Evolutionary conservation across 805 yeast genomes (phyloP).

Genomic region (Vanderwaltozyma tropicalis): DNA sequence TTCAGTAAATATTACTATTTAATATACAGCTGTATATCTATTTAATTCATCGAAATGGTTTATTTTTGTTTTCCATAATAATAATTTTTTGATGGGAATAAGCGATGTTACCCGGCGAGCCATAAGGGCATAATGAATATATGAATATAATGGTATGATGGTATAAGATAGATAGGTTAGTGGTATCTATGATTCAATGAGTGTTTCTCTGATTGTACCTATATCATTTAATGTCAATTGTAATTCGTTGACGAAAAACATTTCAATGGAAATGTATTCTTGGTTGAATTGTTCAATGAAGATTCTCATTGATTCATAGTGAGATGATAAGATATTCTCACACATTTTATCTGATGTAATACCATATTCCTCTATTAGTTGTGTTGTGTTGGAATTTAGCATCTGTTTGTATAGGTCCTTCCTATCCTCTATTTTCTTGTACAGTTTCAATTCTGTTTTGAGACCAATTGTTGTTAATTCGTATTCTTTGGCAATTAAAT

Average conservation of each 20-base stretch:
- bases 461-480: constrained; percentile 64
- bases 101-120: no score
- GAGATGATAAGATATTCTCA: constrained; percentile 48
- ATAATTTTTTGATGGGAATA: no score
- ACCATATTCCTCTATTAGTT: constrained; percentile 19
- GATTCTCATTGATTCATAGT: constrained; percentile 60
- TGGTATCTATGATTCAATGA: constrained; percentile 13
- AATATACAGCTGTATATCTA: no score
- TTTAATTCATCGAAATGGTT: no score
- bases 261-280: constrained; percentile 45
- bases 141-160: no score
- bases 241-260: constrained; percentile 36
- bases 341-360: constrained; percentile 39
- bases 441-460: constrained; percentile 31
- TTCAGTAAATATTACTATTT: no score
- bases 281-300: constrained; percentile 44
- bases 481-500: constrained; percentile 62
- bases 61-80: no score
- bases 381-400: constrained; percentile 18
- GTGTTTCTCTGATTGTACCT: constrained; percentile 25
- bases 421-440: constrained; percentile 27
- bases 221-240: constrained; percentile 39
- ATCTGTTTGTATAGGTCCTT: constrained; percentile 28
- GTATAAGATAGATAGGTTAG: not conserved
- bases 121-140: no score